These are phyloP conservation scores for Neurospora sp. DNA, from an alignment of 495 filamentous ascomycete species.

Conservation along the genomic window DNA sequence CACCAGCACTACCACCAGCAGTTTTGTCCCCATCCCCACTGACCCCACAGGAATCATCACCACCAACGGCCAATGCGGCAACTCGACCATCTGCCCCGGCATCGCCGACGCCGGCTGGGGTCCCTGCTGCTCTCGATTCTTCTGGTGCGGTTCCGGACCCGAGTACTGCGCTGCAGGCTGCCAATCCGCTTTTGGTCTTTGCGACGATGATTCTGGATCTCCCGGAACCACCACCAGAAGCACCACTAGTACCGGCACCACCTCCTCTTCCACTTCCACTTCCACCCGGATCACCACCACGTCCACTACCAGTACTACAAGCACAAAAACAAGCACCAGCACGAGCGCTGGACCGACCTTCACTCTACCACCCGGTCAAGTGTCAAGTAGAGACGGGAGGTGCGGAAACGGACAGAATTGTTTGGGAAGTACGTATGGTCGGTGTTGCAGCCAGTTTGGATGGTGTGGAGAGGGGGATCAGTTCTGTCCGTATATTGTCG, in stretches of 20 bases:
- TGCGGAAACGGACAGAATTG: slow-evolving; percentile 22
- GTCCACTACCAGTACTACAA: not conserved
- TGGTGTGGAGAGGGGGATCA: slow-evolving; percentile 34
- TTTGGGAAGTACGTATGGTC: slow-evolving; percentile 15
- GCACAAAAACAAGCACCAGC: slow-evolving; percentile 1
- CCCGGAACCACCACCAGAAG: no score
- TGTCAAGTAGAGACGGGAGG: slow-evolving; percentile 16
- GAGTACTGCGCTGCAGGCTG: slow-evolving; percentile 45
- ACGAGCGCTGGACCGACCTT: slow-evolving; percentile 5
- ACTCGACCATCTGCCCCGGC: slow-evolving; percentile 21
- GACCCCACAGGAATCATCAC: slow-evolving; percentile 9
- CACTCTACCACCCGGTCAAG: slow-evolving; percentile 12
- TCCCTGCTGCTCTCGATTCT: slow-evolving; percentile 35
- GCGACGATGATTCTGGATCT: no score
- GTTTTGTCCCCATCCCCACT: slow-evolving; percentile 3
- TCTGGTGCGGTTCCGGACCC: slow-evolving; percentile 39
- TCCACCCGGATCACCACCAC: not conserved
- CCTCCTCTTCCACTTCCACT: no score
- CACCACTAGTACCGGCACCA: no score
- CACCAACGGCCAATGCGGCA: slow-evolving; percentile 26
- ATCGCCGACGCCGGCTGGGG: slow-evolving; percentile 19
- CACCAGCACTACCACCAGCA: not conserved
- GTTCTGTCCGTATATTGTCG: slow-evolving; percentile 32
- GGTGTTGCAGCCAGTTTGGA: slow-evolving; percentile 30
- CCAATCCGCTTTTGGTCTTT: slow-evolving; percentile 32